These are phyloP conservation scores for Zymoseptoria ardabiliae DNA, from an alignment of 2,329 filamentous ascomycete species.

Conservation along the genomic window DNA sequence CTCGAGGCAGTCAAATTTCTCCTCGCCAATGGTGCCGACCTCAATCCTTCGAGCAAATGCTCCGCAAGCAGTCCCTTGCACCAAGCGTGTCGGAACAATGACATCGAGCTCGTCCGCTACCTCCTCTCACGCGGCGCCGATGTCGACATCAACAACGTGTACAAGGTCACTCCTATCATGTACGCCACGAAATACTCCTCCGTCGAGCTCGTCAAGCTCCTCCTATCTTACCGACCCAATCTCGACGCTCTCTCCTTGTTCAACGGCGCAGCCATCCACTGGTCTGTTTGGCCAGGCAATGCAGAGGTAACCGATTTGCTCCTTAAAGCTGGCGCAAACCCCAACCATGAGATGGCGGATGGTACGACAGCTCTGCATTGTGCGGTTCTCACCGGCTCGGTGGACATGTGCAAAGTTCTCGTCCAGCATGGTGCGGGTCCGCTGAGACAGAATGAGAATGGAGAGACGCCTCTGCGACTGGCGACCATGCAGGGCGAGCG, in stretches of 20 bases:
- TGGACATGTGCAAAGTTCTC: conserved; percentile 20
- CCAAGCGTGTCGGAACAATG: conserved; percentile 24
- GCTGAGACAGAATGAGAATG: conserved; percentile 18
- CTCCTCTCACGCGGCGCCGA: conserved; percentile 24
- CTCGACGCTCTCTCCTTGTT: conserved; percentile 24
- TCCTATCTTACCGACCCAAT: conserved; percentile 23
- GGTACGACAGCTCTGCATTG: conserved; percentile 27
- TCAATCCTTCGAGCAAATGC: conserved; percentile 22
- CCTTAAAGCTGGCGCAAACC: conserved; percentile 23
- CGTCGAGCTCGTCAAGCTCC: conserved; percentile 17
- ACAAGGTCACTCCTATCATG: conserved; percentile 28
- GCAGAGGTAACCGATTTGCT: conserved; percentile 21
- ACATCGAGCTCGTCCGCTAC: conserved; percentile 21
- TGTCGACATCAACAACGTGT: conserved; percentile 24
- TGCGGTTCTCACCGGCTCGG: conserved; percentile 20
- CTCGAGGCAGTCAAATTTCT: conserved; percentile 21
- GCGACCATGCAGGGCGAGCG: conserved; percentile 15
- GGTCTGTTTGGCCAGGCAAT: conserved; percentile 24
- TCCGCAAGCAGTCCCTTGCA: conserved; percentile 27
- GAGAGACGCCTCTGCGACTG: conserved; percentile 21
- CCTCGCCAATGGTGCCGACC: conserved; percentile 22
- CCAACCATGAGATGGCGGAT: conserved; percentile 21
- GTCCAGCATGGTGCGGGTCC: conserved; percentile 23
- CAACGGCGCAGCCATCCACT: conserved; percentile 24
- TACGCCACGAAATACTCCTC: conserved; percentile 27